These are phyloP conservation scores for Nannizzia gypsea DNA, from an alignment of 2,329 filamentous ascomycete species.

Conservation along the genomic window DNA sequence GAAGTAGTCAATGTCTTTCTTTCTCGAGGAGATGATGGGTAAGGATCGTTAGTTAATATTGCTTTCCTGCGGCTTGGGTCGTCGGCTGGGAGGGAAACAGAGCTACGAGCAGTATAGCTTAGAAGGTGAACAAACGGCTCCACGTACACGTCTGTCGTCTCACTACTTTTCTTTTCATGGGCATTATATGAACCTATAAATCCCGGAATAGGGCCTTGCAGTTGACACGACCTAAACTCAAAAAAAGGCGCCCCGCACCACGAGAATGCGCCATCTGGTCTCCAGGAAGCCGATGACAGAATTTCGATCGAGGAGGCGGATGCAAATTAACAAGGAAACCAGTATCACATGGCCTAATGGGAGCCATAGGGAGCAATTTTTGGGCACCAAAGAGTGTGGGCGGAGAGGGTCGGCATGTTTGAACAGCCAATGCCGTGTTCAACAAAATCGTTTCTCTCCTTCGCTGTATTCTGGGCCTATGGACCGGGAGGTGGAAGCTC, in stretches of 20 bases:
- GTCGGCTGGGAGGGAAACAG: not conserved
- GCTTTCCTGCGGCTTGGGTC: not conserved
- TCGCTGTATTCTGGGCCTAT: not conserved
- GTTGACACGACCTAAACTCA: slow-evolving; percentile 5
- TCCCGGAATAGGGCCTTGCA: not conserved
- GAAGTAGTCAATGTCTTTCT: not conserved
- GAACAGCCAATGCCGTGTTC: not conserved
- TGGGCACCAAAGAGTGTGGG: slow-evolving; percentile 1
- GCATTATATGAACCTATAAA: slow-evolving; percentile 5
- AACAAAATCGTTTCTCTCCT: not conserved
- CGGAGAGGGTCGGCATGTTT: not conserved
- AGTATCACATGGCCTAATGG: not conserved
- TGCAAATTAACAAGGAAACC: slow-evolving; percentile 1
- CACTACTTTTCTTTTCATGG: slow-evolving; percentile 3
- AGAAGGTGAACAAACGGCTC: not conserved
- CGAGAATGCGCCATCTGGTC: slow-evolving; percentile 2
- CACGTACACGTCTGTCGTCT: slow-evolving; percentile 3
- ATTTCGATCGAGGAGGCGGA: not conserved
- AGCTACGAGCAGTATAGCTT: slow-evolving; percentile 2
- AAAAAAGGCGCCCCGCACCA: slow-evolving; percentile 3
- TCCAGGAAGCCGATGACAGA: not conserved
- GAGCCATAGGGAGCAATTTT: not conserved
- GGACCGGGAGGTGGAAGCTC: not conserved
- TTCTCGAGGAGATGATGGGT: not conserved
- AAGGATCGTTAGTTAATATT: slow-evolving; percentile 2